Conservation (phyloP, 2,329 filamentous ascomycete species). For the Calonectria honghensis region DNA sequence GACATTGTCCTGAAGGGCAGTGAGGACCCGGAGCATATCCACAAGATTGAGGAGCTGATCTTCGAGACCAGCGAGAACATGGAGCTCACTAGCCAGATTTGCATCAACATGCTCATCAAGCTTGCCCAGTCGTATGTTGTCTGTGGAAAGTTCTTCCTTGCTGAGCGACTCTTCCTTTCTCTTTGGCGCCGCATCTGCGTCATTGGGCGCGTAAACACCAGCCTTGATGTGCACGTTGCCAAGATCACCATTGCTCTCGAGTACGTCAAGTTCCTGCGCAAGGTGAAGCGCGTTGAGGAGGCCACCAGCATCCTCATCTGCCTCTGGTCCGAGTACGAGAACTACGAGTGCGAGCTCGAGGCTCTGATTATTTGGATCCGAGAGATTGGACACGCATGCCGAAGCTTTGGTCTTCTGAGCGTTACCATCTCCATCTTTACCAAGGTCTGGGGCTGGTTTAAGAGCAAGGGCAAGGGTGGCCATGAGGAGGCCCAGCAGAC, state of each 20-base stretch:
- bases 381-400: slow-evolving; percentile 60
- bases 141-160: slow-evolving; percentile 57
- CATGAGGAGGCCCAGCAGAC: slow-evolving; percentile 60
- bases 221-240: slow-evolving; percentile 59
- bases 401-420: slow-evolving; percentile 57
- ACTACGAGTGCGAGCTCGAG: slow-evolving; percentile 58
- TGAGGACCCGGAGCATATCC: slow-evolving; percentile 51
- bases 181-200: slow-evolving; percentile 63
- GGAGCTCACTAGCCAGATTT: slow-evolving; percentile 57
- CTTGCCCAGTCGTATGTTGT: slow-evolving; percentile 60
- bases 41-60: slow-evolving; percentile 59
- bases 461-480: slow-evolving; percentile 56
- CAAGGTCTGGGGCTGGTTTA: slow-evolving; percentile 64
- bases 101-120: slow-evolving; percentile 59
- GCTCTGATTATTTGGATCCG: slow-evolving; percentile 59
- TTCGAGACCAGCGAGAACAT: slow-evolving; percentile 61
- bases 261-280: slow-evolving; percentile 60
- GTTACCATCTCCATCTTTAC: slow-evolving; percentile 60
- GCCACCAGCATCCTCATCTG: slow-evolving; percentile 63
- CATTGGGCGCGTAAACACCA: slow-evolving; percentile 55
- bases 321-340: slow-evolving; percentile 64
- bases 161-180: slow-evolving; percentile 62
- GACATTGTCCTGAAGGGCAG: slow-evolving; percentile 59
- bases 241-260: slow-evolving; percentile 63
- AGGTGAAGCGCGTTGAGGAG: slow-evolving; percentile 58